A percentile compares a stretch with the other conserved stretches of the same genome.
Evolutionary conservation across 1,284 basidiomycete species (phyloP).

Genomic region (Leccinum variabile): DNA sequence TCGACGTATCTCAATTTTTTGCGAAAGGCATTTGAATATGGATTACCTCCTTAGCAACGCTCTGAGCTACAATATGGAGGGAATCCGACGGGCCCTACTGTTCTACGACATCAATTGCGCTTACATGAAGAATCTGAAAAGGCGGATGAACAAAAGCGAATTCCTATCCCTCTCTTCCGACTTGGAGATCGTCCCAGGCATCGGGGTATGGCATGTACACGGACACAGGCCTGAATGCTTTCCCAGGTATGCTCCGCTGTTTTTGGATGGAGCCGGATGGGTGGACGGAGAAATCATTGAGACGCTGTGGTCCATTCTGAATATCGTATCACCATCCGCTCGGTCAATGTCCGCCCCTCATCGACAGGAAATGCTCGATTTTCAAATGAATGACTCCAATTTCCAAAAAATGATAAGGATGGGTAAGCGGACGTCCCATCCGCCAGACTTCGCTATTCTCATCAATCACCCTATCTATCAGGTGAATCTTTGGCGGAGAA

Average conservation of each 20-base stretch:
- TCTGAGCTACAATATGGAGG: not conserved
- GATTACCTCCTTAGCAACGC: not conserved
- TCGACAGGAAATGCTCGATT: not conserved
- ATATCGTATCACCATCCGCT: not conserved
- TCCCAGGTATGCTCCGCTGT: not conserved
- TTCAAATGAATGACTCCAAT: constrained; percentile 1
- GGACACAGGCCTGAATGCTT: constrained; percentile 13
- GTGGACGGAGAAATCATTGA: not conserved
- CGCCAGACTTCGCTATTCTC: too few species aligned
- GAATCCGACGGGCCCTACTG: not conserved
- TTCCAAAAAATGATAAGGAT: not conserved
- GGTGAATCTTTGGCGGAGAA: too few species aligned
- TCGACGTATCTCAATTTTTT: not conserved
- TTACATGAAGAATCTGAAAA: constrained; percentile 7
- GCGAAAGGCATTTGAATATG: not conserved
- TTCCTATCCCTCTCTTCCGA: not conserved
- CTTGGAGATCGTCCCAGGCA: not conserved
- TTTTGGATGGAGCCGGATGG: not conserved
- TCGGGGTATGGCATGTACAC: constrained; percentile 17
- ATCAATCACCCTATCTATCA: too few species aligned
- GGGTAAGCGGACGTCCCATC: not conserved
- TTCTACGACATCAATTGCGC: constrained; percentile 17
- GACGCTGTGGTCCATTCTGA: not conserved
- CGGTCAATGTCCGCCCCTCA: not conserved
- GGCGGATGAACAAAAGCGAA: not conserved